phyloP scores from a whole-genome alignment of 1,284 basidiomycete species.

The Fomitopsis pinicola region DNA sequence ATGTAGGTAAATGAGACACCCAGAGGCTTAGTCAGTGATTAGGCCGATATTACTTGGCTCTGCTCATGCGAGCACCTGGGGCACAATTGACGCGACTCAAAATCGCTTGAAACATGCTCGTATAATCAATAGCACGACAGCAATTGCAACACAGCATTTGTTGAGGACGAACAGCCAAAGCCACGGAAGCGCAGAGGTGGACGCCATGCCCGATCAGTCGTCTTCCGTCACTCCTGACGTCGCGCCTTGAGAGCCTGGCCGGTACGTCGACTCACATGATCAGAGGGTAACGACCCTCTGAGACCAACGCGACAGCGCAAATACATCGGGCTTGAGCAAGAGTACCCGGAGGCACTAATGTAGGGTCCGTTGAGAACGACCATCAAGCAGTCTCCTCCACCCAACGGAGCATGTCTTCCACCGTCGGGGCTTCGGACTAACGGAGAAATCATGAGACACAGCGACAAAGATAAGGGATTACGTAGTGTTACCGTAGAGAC shows the following conservation, averaged over 20 bases:
- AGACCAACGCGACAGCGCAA: not conserved
- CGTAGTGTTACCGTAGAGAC: not conserved
- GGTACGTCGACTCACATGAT: no score
- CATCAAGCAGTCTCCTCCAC: slow-evolving; percentile 46
- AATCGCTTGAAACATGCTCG: not conserved
- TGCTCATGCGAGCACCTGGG: not conserved
- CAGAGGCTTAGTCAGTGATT: no score
- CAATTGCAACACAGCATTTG: not conserved
- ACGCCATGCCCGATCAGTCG: no score
- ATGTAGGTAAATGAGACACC: no score
- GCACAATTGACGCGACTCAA: not conserved
- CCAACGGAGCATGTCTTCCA: slow-evolving; percentile 52
- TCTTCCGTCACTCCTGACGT: no score
- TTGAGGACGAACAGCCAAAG: not conserved
- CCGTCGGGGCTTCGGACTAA: slow-evolving; percentile 19
- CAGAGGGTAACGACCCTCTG: no score
- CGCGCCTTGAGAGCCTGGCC: not conserved
- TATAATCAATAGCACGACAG: not conserved
- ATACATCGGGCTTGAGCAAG: not conserved
- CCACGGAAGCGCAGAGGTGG: no score
- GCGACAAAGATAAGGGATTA: not conserved
- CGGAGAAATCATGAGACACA: not conserved
- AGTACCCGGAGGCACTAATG: not conserved
- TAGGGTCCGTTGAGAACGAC: not conserved
- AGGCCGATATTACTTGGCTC: no score